Conservation (phyloP, 1,284 basidiomycete genomes). For the Mycosarcoma maydis region DNA sequence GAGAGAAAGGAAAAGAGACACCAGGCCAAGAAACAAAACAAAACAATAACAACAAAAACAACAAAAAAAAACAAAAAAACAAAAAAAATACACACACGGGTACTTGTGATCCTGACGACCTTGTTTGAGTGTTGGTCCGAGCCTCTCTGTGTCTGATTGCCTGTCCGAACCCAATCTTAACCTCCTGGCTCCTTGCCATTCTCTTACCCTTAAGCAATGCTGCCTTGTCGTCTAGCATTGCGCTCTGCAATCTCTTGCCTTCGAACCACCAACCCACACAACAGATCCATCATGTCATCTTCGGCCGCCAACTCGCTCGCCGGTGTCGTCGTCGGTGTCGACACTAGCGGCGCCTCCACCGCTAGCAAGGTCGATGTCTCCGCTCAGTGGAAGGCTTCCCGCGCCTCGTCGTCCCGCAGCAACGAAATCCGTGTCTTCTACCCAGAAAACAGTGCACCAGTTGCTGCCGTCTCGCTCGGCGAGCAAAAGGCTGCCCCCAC, state of each 20-base stretch:
- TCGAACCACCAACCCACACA: slow-evolving; percentile 6
- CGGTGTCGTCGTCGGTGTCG: slow-evolving; percentile 52
- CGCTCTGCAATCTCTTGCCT: slow-evolving; percentile 14
- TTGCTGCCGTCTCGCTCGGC: slow-evolving; percentile 60
- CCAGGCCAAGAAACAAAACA: background rate
- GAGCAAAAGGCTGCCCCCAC: slow-evolving; percentile 57
- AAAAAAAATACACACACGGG: no score
- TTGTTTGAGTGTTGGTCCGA: no score
- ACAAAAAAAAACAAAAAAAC: no score
- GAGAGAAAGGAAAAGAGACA: slow-evolving; percentile 2
- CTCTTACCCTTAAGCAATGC: slow-evolving; percentile 23
- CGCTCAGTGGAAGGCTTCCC: slow-evolving; percentile 60
- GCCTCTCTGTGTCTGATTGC: no score
- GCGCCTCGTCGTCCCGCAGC: slow-evolving; percentile 54
- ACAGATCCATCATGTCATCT: slow-evolving; percentile 41
- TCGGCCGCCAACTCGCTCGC: slow-evolving; percentile 24
- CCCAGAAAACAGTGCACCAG: slow-evolving; percentile 43
- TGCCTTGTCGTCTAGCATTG: slow-evolving; percentile 39
- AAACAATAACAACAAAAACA: no score
- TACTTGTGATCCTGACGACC: no score
- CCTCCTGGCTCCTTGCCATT: background rate
- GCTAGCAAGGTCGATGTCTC: slow-evolving; percentile 53
- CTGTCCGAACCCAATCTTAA: background rate
- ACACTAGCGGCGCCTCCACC: slow-evolving; percentile 46
- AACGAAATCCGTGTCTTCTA: slow-evolving; percentile 62